Percentiles rank a stretch among this genome's conserved stretches.
Conservation (phyloP, 306 rosid genomes). For the barrel medic (Medicago truncatula) region DNA sequence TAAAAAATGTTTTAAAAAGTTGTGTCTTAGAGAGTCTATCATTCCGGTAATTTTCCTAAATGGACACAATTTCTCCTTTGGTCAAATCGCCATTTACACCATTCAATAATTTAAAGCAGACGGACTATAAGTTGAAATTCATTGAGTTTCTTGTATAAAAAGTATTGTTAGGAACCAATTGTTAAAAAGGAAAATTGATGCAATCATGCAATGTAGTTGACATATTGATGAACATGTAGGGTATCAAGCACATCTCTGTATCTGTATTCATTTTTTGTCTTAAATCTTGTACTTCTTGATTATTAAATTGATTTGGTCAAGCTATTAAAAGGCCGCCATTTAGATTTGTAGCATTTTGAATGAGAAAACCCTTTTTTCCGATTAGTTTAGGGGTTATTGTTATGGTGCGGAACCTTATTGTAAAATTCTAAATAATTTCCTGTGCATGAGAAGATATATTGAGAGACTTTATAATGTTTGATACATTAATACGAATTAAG, state of each 20-base stretch:
- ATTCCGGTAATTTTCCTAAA: neutral
- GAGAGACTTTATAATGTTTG: constrained; percentile 25
- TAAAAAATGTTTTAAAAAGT: neutral
- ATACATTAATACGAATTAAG: no score
- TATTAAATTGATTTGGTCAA: neutral
- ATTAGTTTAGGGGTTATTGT: constrained; percentile 4
- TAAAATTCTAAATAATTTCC: neutral
- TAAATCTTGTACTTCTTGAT: neutral
- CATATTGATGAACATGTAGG: constrained; percentile 8
- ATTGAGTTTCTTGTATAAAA: constrained; percentile 7
- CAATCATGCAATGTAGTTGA: constrained; percentile 5
- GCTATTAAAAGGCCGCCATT: neutral
- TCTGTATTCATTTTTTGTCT: neutral
- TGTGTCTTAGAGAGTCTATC: neutral
- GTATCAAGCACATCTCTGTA: neutral
- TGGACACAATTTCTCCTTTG: no score
- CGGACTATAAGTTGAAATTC: neutral
- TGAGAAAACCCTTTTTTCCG: neutral
- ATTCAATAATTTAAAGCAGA: no score
- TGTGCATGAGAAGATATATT: constrained; percentile 4
- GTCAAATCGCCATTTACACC: no score
- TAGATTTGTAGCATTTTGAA: constrained; percentile 29
- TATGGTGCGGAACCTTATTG: neutral
- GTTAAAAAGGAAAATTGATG: neutral
- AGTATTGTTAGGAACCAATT: neutral